Evolutionary conservation across 352 stramenopile species (phyloP), one percentile per base, ranked within the genome.

Genomic region (Thalassiosira livingstoniorum): DNA sequence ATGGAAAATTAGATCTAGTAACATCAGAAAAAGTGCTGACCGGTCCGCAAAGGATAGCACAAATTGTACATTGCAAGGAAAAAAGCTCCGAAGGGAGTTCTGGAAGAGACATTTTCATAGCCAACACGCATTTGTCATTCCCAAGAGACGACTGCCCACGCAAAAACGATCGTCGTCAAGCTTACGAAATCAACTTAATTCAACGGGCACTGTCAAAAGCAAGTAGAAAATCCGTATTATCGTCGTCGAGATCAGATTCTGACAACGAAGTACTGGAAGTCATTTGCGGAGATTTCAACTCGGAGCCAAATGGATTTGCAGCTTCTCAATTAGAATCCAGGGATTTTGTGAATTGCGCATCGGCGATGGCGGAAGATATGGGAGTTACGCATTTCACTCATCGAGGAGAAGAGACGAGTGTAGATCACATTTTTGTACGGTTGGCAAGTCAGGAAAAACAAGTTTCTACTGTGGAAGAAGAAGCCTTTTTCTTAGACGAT

Each of bases 221-320:
- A 4, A 39, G 62, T 58, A 21, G 42, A 68, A 68, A 51, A 37
- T 58, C 47, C 27, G 11, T 5, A 11, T 58, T 27, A 27, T 58
- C 5, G 21, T 15, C 10, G 4, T 15, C 47, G 10, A n/a, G 47
- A 58, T 29, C 47, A 29, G 15, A 18, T 15, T 47, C 25, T 32
- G 27, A 55, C 4, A 70, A 58, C 3, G 39, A 70, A 42, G 15
- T 29, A 37, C 67, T 82, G 25, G 53, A 76, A 65, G 34, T 82
- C 13, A 62, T 82, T 18, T 66, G 54, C 39, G 75, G 75, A 15
- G 75, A 82, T 54, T 82, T 82, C 53, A 82, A 82, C 42, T 82
- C 75, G 7, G 63, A 82, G 23, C 62, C 55, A n/a, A 66, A 43
- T 54, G 68, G 63, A 7, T 29, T 71, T 21, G 75, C 75, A 45